Conservation (phyloP, 306 rosid species). For the Dryas drummondii region DNA sequence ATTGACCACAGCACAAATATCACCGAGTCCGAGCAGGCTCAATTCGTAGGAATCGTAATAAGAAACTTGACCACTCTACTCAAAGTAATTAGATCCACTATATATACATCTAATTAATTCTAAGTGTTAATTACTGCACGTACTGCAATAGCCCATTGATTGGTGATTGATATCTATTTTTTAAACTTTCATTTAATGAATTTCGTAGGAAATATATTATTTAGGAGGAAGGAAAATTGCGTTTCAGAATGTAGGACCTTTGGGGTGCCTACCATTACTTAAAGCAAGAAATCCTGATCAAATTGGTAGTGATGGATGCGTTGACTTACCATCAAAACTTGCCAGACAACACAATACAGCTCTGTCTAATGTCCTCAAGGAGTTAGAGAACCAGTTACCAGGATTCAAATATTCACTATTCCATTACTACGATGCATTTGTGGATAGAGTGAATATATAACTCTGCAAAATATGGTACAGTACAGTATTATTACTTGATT, state of each 20-base stretch:
- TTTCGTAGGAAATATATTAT: neutral
- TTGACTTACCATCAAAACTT: conserved; percentile 20
- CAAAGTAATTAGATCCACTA: conserved; percentile 1
- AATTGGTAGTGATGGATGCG: conserved; percentile 26
- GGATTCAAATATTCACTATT: conserved; percentile 51
- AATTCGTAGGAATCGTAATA: conserved; percentile 11
- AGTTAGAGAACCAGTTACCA: conserved; percentile 31
- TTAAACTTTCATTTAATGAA: too few species aligned
- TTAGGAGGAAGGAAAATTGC: conserved; percentile 9
- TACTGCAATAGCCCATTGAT: too few species aligned
- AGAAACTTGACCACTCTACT: neutral
- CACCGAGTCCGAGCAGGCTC: neutral
- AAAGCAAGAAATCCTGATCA: conserved; percentile 2
- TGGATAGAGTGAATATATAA: conserved; percentile 21
- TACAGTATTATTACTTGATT: too few species aligned
- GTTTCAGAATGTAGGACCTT: conserved; percentile 21
- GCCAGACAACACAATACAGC: conserved; percentile 34
- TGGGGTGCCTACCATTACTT: conserved; percentile 34
- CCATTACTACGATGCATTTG: conserved; percentile 6
- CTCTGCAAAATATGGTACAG: conserved; percentile 58
- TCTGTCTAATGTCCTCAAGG: conserved; percentile 30
- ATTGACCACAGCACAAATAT: neutral
- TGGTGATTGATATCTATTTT: too few species aligned
- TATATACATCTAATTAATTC: neutral
- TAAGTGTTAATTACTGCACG: too few species aligned